phyloP scores from a whole-genome alignment of 768 basidiomycete genomes.

The Calvatia gigantea region DNA sequence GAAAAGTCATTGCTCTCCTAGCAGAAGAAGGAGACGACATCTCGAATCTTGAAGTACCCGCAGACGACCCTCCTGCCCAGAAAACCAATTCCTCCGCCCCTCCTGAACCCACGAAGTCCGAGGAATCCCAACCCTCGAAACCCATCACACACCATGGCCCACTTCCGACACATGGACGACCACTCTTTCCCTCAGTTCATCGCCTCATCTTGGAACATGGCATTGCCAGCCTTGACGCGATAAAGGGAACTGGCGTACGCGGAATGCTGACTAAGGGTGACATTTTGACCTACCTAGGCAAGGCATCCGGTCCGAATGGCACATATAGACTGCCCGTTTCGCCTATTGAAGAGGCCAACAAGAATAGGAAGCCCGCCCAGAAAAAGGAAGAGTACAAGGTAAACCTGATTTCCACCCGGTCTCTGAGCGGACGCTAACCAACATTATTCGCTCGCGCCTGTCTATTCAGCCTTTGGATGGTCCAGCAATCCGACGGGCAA shows the following conservation, averaged over 20 bases:
- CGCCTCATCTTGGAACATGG: slow-evolving; percentile 71
- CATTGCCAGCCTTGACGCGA: slow-evolving; percentile 55
- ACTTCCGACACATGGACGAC: slow-evolving; percentile 51
- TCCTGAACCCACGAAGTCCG: slow-evolving; percentile 23
- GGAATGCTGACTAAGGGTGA: slow-evolving; percentile 98
- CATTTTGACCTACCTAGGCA: slow-evolving; percentile 81
- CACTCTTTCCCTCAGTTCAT: slow-evolving; percentile 88
- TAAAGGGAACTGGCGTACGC: slow-evolving; percentile 85
- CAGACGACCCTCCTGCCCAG: slow-evolving; percentile 30
- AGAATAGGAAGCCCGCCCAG: slow-evolving; percentile 32
- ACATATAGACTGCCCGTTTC: slow-evolving; percentile 55
- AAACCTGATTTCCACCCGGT: slow-evolving; percentile 2
- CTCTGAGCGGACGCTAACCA: neutral
- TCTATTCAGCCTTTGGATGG: slow-evolving; percentile 51
- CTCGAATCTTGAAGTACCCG: slow-evolving; percentile 70
- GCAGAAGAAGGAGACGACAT: slow-evolving; percentile 97
- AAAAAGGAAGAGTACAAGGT: slow-evolving; percentile 31
- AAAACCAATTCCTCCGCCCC: slow-evolving; percentile 25
- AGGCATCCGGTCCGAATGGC: slow-evolving; percentile 73
- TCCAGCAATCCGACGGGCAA: slow-evolving; percentile 57
- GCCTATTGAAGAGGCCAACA: slow-evolving; percentile 28
- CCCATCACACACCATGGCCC: slow-evolving; percentile 24
- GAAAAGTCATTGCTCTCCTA: slow-evolving; percentile 85
- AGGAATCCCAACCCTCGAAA: slow-evolving; percentile 28
- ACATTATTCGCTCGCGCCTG: neutral